Conservation (phyloP, 2,329 filamentous ascomycete genomes). For the Colletotrichum endophyticum region DNA sequence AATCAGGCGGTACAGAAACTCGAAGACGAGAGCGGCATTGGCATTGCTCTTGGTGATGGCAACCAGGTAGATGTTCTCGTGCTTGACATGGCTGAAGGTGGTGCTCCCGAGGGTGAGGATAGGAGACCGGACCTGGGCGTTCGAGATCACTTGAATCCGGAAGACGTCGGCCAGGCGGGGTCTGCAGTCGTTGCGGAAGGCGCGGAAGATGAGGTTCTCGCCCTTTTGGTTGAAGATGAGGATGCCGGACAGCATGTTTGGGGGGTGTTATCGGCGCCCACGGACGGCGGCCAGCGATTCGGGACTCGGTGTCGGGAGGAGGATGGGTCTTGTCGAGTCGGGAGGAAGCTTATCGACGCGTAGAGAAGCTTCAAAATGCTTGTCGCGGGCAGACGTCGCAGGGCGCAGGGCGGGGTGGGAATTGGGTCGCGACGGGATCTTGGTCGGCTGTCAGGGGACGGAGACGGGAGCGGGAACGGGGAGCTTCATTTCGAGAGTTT, state of each 20-base stretch:
- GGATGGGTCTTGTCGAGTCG: neutral
- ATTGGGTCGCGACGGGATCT: neutral
- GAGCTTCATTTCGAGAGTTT: conserved; percentile 3
- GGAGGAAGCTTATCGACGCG: neutral
- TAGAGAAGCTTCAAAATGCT: neutral
- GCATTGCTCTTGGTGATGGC: conserved; percentile 99
- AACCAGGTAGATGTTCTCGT: conserved; percentile 98
- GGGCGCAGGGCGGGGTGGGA: neutral
- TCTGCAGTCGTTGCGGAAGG: conserved; percentile 97
- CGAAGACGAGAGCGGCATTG: conserved; percentile 96
- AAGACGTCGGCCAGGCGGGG: conserved; percentile 98
- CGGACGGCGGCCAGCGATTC: neutral
- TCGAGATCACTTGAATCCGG: conserved; percentile 98
- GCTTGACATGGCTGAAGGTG: conserved; percentile 99
- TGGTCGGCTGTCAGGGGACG: conserved; percentile 2
- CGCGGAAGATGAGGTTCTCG: conserved; percentile 99
- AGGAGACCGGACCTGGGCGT: conserved; percentile 94
- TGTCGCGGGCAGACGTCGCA: neutral
- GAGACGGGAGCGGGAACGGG: neutral
- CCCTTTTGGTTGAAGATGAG: conserved; percentile 99
- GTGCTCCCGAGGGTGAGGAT: conserved; percentile 97
- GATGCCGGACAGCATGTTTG: conserved; percentile 92
- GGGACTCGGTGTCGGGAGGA: neutral
- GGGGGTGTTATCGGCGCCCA: conserved; percentile 15
- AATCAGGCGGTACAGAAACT: conserved; percentile 94